phyloP scores from a whole-genome alignment of 2,329 filamentous ascomycete species.

The Claviceps sp. region DNA sequence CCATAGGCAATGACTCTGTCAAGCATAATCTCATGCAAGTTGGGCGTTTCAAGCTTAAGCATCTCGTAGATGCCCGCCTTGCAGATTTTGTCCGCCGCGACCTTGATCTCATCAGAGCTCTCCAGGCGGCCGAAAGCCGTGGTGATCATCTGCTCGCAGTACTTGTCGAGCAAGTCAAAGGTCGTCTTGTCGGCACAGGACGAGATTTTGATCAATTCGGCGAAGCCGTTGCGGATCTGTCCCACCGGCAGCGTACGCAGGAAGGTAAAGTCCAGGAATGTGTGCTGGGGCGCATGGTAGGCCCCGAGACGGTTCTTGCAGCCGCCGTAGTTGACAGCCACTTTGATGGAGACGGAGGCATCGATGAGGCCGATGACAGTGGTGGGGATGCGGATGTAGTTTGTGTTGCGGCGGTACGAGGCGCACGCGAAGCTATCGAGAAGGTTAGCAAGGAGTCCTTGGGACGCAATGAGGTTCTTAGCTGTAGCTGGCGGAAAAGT shows the following conservation, averaged over 20 bases:
- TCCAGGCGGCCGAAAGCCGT: conserved; percentile 51
- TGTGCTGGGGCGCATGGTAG: conserved; percentile 59
- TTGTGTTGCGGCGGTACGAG: conserved; percentile 57
- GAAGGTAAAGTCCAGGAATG: conserved; percentile 62
- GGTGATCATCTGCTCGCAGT: conserved; percentile 53
- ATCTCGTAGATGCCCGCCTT: conserved; percentile 58
- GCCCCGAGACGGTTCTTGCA: conserved; percentile 65
- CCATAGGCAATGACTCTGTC: conserved; percentile 63
- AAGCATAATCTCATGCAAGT: conserved; percentile 58
- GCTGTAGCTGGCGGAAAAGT: too few relatives aligned
- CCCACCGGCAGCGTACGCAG: conserved; percentile 52
- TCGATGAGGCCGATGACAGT: conserved; percentile 66
- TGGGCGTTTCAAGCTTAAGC: conserved; percentile 60
- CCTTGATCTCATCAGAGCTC: conserved; percentile 22
- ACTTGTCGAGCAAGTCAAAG: conserved; percentile 54
- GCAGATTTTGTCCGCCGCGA: conserved; percentile 49
- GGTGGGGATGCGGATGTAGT: conserved; percentile 61
- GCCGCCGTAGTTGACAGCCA: conserved; percentile 64
- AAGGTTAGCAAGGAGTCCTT: not conserved
- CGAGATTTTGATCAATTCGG: conserved; percentile 64
- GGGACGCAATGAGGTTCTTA: too few relatives aligned
- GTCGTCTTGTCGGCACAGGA: conserved; percentile 54
- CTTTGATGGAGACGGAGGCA: conserved; percentile 63
- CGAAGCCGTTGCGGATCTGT: conserved; percentile 61
- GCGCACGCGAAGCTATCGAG: conserved; percentile 50